Base-by-base conservation (phyloP, 306 rosid genomes). In the Quercus alba region DNA sequence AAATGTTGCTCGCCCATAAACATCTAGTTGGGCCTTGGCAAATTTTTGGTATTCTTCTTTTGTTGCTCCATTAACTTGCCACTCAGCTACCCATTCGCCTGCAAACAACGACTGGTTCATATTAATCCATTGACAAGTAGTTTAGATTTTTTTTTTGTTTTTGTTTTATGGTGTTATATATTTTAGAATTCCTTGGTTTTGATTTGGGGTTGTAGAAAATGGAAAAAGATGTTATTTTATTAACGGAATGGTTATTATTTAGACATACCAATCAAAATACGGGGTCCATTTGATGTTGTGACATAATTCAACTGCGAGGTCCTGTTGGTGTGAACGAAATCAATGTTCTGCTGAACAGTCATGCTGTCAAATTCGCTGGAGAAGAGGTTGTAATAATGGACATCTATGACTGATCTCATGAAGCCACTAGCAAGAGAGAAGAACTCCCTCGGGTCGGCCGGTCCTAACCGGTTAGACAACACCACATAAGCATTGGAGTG, bases 31-130 rank as follows among this genome's bases (percentile, higher is more conserved):
- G 35, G 97, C 94, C 18, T 75, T 20, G 1, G 84, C 91, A n/a
- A 84, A 93, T 80, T 81, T 88, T 77, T 84, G 88, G 79, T 83
- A 91, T 2, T 91, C 97, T 68, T 84, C 88, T 66, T 89, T 78
- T 12, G 90, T 58, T 55, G 97, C 89, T 1, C 49, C 85, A 1
- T 63, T 26, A 1, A 90, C 90, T 66, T 82, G 25, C 98, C 97
- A 93, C 64, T 88, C 93, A 41, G 92, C 89, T 23, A 88, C 93
- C 97, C 97, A 91, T 81, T 93, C 97, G 31, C 94, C 97, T 93
- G 81, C 21, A 61, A 33, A 31, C 23, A 77, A 2, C 38, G 30
- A 64, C 19, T 3, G 3, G 30, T 11, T 15, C 66, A 54, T 10
- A 41, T 0, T 19, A 1, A 20, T 26, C 44, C 12, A 12, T 5